Conservation (phyloP, 257 asterid genomes). For the Catharanthus roseus region DNA sequence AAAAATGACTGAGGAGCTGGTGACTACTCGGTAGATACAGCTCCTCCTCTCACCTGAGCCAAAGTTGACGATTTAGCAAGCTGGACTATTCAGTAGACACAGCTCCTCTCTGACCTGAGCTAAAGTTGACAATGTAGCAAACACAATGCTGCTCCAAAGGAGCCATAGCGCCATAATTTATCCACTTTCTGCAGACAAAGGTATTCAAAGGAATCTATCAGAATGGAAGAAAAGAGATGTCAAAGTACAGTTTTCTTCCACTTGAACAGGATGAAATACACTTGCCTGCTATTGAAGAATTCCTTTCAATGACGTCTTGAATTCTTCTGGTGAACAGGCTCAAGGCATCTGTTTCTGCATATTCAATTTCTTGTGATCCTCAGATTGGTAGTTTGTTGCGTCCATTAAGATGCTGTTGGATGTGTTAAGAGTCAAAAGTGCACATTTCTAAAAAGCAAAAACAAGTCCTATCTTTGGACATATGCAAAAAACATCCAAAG, state of each 20-base stretch:
- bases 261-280: slow-evolving; percentile 6
- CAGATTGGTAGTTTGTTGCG: slow-evolving; percentile 21
- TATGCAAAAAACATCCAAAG: no score
- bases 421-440: no score
- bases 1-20: no score
- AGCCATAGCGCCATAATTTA: slow-evolving; percentile 66
- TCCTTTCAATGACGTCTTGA: slow-evolving; percentile 34
- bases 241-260: neutral
- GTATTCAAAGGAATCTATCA: neutral
- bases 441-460: no score
- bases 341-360: slow-evolving; percentile 41
- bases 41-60: no score
- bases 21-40: no score
- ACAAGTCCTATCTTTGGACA: no score
- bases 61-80: slow-evolving; percentile 2
- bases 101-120: slow-evolving; percentile 98
- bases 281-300: slow-evolving; percentile 40
- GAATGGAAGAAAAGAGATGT: neutral
- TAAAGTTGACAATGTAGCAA: slow-evolving; percentile 86
- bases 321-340: no score
- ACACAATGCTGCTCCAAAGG: slow-evolving; percentile 91
- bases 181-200: slow-evolving; percentile 35
- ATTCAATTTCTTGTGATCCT: slow-evolving; percentile 31
- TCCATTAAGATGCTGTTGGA: slow-evolving; percentile 20
- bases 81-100: slow-evolving; percentile 78